Base-by-base conservation (phyloP, 2,329 filamentous ascomycete genomes). In the Catunica adiposa region DNA sequence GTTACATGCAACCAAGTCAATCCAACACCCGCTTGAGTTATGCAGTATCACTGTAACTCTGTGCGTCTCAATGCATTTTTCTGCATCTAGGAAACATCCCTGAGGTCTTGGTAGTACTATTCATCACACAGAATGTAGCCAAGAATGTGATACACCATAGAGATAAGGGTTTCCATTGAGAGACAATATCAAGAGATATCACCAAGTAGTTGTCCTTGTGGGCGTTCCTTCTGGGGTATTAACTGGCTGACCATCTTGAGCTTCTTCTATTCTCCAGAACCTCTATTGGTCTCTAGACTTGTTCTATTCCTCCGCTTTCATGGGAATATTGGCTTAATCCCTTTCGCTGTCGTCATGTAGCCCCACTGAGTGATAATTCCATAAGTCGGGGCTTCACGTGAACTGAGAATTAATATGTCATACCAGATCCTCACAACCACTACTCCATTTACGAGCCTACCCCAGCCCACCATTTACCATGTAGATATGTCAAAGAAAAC, bases 371-470 rank as follows among this genome's bases (percentile, higher is more conserved):
- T 25, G 7, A 25, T 23, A 26, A 48, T 48, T 22, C 22, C 26
- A 5, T 22, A 20, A 15, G 23, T 3, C 23, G 23, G 44, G 26
- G 23, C 44, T 48, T 25, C 23, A 11, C 9, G 26, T 48, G 20
- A 48, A 25, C 26, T 48, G 2, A 20, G 42, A 22, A 46, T 20
- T 46, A 8, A 8, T 17, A 20, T n/a, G 25, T 31, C 25, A 51
- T 51, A 51, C 38, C 50, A 40, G 50, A 52, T 52, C 31, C 31
- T n/a, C n/a, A 11, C 37, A 52, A 15, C 20, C 20, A 38, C 50
- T 31, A 15, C 29, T 37, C 34, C 31, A 20, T 26, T 23, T 31
- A 38, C n/a, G 22, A 22, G 3, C 31, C 29, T 38, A 14, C 31
- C 50, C 50, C 29, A 25, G 3, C 50, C 29, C 11, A 34, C 29